A percentile compares a stretch with the other conserved stretches of the same genome.
Evolutionary conservation across 768 basidiomycete genomes (phyloP).

Genomic region (Pleurotus djamor): DNA sequence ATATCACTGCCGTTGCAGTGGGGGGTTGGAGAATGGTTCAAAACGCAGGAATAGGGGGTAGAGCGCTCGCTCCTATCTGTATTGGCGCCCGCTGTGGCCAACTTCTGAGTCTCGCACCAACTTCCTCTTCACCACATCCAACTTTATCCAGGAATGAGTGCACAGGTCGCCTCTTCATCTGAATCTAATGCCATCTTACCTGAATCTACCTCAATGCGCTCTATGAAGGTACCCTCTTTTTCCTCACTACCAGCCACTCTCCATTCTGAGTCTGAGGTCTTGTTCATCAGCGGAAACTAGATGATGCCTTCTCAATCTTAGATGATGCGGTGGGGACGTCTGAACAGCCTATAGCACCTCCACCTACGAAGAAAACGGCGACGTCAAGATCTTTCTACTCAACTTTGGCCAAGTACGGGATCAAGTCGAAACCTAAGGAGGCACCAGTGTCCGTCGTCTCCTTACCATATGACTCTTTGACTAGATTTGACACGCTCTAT

Average conservation of each 20-base stretch:
- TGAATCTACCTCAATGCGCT: conserved; percentile 13
- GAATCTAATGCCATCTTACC: conserved; percentile 4
- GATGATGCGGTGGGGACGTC: conserved; percentile 58
- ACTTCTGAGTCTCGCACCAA: too few species aligned
- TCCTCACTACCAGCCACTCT: not conserved
- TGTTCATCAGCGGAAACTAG: conserved; percentile 64
- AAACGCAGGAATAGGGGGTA: too few species aligned
- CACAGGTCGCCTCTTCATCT: not conserved
- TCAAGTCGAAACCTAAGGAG: conserved; percentile 44
- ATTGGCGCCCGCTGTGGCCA: too few species aligned
- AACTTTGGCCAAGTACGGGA: conserved; percentile 76
- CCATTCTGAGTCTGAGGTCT: conserved; percentile 4
- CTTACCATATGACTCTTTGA: not conserved
- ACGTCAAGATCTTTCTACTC: conserved; percentile 67
- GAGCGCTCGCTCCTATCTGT: too few species aligned
- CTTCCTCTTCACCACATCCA: not conserved
- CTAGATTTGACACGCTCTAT: not conserved
- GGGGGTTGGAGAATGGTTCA: too few species aligned
- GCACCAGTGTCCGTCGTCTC: conserved; percentile 16
- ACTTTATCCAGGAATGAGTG: not conserved
- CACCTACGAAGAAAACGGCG: conserved; percentile 52
- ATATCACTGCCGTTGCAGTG: too few species aligned
- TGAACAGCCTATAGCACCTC: conserved; percentile 28
- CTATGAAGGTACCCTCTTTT: conserved; percentile 40
- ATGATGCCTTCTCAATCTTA: conserved; percentile 73